phyloP scores from a whole-genome alignment of 257 asterid species.

The Misopates orontium region DNA sequence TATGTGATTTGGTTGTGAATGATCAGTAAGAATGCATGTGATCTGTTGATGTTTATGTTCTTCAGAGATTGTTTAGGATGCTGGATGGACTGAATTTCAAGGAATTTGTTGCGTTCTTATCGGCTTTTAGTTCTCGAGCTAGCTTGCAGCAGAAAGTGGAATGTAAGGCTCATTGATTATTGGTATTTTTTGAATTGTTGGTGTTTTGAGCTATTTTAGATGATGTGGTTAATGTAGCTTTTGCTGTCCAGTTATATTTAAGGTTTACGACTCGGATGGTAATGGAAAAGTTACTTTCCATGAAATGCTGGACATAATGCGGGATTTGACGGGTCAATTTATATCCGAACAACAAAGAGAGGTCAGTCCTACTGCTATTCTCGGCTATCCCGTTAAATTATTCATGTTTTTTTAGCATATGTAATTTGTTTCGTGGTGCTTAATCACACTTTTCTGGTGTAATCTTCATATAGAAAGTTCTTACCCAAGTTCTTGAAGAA shows the following conservation, averaged over 20 bases:
- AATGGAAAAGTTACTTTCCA: conserved; percentile 70
- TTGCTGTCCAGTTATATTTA: conserved; percentile 63
- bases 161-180: conserved; percentile 47
- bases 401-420: too few relatives aligned
- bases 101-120: conserved; percentile 91
- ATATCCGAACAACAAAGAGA: conserved; percentile 79
- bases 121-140: conserved; percentile 93
- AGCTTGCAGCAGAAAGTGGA: conserved; percentile 79
- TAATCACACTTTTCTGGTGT: conserved; percentile 20
- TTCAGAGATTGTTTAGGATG: conserved; percentile 89
- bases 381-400: too few relatives aligned
- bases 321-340: conserved; percentile 79
- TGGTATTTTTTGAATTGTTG: neutral
- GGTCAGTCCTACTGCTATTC: conserved; percentile 37
- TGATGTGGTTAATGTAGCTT: conserved; percentile 21
- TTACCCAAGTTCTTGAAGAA: conserved; percentile 80
- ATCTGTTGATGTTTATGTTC: conserved; percentile 13
- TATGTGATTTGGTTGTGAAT: too few relatives aligned
- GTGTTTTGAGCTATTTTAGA: neutral
- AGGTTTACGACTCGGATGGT: conserved; percentile 79
- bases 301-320: conserved; percentile 70
- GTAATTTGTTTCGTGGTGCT: too few relatives aligned
- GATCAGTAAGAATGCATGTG: too few relatives aligned
- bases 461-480: conserved; percentile 56
- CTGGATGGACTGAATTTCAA: conserved; percentile 85